Conservation (phyloP, 1,284 basidiomycete genomes). For the Apiotrichum porosum region DNA sequence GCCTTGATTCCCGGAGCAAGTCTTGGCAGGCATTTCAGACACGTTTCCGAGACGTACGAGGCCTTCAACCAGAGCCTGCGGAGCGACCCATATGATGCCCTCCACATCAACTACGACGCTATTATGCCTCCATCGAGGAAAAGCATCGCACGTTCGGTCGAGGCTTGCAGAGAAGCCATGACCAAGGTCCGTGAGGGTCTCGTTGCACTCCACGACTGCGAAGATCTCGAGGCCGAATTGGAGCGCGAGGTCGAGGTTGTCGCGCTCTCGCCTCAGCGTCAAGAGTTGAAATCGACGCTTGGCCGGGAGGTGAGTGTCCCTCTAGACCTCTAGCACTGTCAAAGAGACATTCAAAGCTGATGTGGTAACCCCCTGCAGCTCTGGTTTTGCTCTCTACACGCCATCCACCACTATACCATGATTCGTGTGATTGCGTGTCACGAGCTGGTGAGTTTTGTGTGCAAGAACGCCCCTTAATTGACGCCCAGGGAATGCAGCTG, state of each 20-base stretch:
- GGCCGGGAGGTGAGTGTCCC: slow-evolving; percentile 44
- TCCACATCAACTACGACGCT: slow-evolving; percentile 39
- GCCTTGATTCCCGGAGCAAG: slow-evolving; percentile 40
- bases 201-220: slow-evolving; percentile 15
- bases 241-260: slow-evolving; percentile 26
- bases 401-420: slow-evolving; percentile 47
- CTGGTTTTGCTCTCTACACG: slow-evolving; percentile 44
- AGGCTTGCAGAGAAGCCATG: slow-evolving; percentile 25
- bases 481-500: slow-evolving; percentile 30
- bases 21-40: slow-evolving; percentile 43
- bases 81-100: neutral
- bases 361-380: slow-evolving; percentile 22
- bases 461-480: neutral
- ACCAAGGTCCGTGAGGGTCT: slow-evolving; percentile 25
- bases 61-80: slow-evolving; percentile 32
- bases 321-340: neutral
- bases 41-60: slow-evolving; percentile 42
- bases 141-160: slow-evolving; percentile 24
- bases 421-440: slow-evolving; percentile 44
- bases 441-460: slow-evolving; percentile 34
- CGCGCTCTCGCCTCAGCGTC: slow-evolving; percentile 38
- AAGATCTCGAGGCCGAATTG: slow-evolving; percentile 24
- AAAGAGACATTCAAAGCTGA: too few species aligned
- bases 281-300: slow-evolving; percentile 34
- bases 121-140: slow-evolving; percentile 24